Evolutionary conservation across 1,139 yeast genomes (phyloP).

Genomic region (Suhomyces choctaworum): DNA sequence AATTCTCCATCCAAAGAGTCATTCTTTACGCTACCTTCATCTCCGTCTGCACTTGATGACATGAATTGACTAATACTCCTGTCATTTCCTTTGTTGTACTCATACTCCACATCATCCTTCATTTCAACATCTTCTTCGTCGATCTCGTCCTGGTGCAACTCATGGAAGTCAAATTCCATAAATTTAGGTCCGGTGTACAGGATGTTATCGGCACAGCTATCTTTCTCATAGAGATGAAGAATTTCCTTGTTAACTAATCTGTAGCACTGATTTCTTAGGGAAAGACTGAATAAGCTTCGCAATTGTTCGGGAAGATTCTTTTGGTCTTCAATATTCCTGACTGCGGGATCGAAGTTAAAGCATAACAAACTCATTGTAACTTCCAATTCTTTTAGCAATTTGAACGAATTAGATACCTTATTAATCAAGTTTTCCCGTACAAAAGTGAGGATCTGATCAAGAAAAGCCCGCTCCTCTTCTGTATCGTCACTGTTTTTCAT

Average conservation of each 20-base stretch:
- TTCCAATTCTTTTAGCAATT: conserved; percentile 62
- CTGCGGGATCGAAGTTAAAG: conserved; percentile 45
- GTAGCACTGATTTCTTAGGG: conserved; percentile 58
- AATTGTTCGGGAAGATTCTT: conserved; percentile 55
- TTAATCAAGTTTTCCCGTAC: conserved; percentile 60
- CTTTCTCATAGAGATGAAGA: conserved; percentile 27
- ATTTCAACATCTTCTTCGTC: conserved; percentile 9
- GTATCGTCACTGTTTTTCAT: conserved; percentile 14
- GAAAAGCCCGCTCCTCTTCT: conserved; percentile 46
- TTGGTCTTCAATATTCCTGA: conserved; percentile 35
- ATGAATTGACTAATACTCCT: conserved; percentile 13
- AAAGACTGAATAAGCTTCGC: conserved; percentile 50
- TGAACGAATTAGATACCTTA: conserved; percentile 53
- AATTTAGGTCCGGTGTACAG: conserved; percentile 22
- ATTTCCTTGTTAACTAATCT: conserved; percentile 57
- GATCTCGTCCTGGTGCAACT: conserved; percentile 10
- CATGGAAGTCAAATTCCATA: conserved; percentile 20
- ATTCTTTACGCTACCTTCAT: conserved; percentile 16
- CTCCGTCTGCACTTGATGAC: conserved; percentile 9
- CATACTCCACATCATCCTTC: conserved; percentile 9
- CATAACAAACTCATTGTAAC: conserved; percentile 70
- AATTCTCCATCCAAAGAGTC: conserved; percentile 30
- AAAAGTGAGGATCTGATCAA: conserved; percentile 57
- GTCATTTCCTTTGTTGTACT: conserved; percentile 12
- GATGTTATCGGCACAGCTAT: conserved; percentile 15